phyloP scores from a whole-genome alignment of 1,139 yeast species.

The Candida dubliniensis region DNA sequence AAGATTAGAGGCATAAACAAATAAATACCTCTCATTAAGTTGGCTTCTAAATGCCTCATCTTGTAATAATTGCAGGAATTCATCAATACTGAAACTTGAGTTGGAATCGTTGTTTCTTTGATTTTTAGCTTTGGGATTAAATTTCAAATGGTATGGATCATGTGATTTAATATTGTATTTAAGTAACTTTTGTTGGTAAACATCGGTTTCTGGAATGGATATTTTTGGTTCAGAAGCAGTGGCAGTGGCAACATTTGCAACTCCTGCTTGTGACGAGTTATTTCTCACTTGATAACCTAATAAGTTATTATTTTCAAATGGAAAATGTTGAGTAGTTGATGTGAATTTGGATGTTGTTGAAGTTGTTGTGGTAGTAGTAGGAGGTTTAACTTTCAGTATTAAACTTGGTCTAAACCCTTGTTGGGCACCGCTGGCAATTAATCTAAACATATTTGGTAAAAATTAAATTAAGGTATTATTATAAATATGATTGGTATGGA shows the following conservation, averaged over 20 bases:
- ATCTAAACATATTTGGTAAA: constrained; percentile 34
- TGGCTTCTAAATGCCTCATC: constrained; percentile 27
- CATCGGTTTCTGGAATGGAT: constrained; percentile 2
- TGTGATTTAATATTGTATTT: constrained; percentile 2
- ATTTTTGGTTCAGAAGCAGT: background rate
- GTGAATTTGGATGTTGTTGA: constrained; percentile 3
- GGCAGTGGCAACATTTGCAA: background rate
- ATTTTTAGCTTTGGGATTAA: background rate
- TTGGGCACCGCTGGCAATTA: constrained; percentile 38
- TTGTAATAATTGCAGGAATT: constrained; percentile 26
- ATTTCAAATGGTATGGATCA: constrained; percentile 2
- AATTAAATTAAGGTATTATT: no score
- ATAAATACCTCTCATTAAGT: constrained; percentile 29
- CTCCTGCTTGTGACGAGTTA: constrained; percentile 10
- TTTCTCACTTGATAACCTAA: constrained; percentile 8
- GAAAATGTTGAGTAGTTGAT: constrained; percentile 8
- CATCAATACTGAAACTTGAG: constrained; percentile 15
- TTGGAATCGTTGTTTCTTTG: background rate
- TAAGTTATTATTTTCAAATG: constrained; percentile 7
- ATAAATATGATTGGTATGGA: no score
- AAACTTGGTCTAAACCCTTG: constrained; percentile 41
- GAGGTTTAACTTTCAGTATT: constrained; percentile 39
- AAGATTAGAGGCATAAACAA: constrained; percentile 20
- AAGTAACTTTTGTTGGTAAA: constrained; percentile 2
- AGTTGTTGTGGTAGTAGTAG: constrained; percentile 19